Base-by-base conservation (phyloP, 225 moss, liverwort and hornwort genomes). In the Pseudisothecium myosuroides region DNA sequence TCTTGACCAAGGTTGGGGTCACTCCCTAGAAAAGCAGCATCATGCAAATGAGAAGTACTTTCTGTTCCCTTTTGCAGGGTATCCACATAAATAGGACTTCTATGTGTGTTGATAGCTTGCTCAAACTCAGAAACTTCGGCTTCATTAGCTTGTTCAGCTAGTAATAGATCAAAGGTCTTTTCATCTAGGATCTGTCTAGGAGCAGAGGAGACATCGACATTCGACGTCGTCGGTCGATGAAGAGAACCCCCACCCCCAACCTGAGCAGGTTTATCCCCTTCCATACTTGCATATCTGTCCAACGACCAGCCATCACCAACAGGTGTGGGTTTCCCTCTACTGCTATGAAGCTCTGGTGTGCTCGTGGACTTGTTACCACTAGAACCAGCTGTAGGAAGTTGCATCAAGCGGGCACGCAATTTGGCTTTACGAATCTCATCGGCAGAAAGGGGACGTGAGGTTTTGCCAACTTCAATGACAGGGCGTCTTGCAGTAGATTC, bases 361-460 rank as follows among this genome's bases (percentile, higher is more conserved):
- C 87, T 88, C 69, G 64, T 18, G 58, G 88, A 84, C 89, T 95
- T 95, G 82, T 87, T 81, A 83, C 90, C 86, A 80, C 85, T 90
- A 56, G 72, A 85, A 82, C 93, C 92, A 80, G 90, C 81, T 80
- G 90, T 84, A 83, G 97, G 95, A 80, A 91, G 90, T 85, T 96
- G 96, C 95, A 98, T 93, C 54, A 98, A 92, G 26, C 98, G 98
- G 76, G 97, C 95, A 83, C 96, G 97, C 88, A 95, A 91, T 88
- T 98, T 98, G 80, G 97, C 96, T 94, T 94, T 98, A 58, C 96
- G 97, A 82, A 98, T 97, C 88, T 98, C 98, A 93, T 98, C 98
- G 47, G 98, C 97, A 85, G 98, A 98, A 60, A 98, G 92, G 50
- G 98, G 98, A 82, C 98, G 95, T 65, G 98, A 97, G 43, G 88